phyloP scores from a whole-genome alignment of 2,329 filamentous ascomycete species.

The Fusarium marasasianum region DNA sequence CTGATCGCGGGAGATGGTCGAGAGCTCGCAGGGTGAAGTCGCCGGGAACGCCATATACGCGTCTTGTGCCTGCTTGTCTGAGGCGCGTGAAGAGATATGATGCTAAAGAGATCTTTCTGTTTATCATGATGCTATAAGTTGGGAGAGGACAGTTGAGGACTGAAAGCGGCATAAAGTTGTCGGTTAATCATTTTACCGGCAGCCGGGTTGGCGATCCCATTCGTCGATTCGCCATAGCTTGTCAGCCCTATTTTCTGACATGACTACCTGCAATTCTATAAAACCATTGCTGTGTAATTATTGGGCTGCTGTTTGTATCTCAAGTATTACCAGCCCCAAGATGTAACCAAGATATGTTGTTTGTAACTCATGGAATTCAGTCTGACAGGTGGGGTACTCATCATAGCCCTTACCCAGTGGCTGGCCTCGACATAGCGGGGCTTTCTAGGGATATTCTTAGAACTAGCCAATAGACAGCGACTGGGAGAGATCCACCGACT shows the following conservation, averaged over 20 bases:
- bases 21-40: conserved; percentile 17
- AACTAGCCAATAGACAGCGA: background rate
- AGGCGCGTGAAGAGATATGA: conserved; percentile 9
- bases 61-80: background rate
- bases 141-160: rapidly evolving
- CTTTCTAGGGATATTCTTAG: background rate
- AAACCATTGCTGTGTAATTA: background rate
- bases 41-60: conserved; percentile 14
- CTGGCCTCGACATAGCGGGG: background rate
- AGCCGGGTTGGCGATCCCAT: background rate
- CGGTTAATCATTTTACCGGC: background rate
- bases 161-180: background rate
- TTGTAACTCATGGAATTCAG: background rate
- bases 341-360: background rate
- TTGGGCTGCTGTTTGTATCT: rapidly evolving
- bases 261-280: no score
- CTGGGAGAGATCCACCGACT: background rate
- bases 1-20: background rate
- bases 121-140: background rate
- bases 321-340: rapidly evolving
- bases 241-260: background rate
- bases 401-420: background rate
- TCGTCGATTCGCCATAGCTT: background rate
- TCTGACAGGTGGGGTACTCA: background rate
- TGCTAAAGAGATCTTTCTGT: background rate